These are phyloP conservation scores for Metarhizium brunneum DNA, from an alignment of 2,329 filamentous ascomycete species.

Conservation along the genomic window DNA sequence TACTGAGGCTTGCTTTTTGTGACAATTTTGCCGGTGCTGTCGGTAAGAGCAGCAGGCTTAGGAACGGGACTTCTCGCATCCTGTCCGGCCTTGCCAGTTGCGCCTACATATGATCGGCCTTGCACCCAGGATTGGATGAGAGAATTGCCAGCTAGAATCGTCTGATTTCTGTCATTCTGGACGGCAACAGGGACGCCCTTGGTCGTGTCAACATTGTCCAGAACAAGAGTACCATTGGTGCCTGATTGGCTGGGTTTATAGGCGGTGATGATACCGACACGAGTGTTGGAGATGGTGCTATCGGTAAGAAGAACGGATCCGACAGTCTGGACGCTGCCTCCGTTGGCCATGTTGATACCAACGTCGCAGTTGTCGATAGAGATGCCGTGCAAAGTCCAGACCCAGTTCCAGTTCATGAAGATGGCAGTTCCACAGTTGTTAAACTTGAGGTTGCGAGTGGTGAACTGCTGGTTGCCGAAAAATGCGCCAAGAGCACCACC, in stretches of 20 bases:
- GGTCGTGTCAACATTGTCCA: conserved; percentile 84
- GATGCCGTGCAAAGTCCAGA: conserved; percentile 71
- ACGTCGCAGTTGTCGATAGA: conserved; percentile 65
- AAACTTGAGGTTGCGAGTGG: conserved; percentile 73
- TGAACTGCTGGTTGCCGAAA: conserved; percentile 82
- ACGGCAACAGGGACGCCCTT: conserved; percentile 60
- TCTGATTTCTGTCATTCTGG: conserved; percentile 40
- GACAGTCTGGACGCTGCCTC: conserved; percentile 57
- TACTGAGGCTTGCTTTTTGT: conserved; percentile 89
- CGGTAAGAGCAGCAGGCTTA: conserved; percentile 61
- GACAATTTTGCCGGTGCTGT: conserved; percentile 58
- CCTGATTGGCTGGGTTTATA: conserved; percentile 53
- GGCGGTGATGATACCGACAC: conserved; percentile 60
- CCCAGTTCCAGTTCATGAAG: conserved; percentile 89
- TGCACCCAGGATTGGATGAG: conserved; percentile 68
- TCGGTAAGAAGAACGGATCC: conserved; percentile 81
- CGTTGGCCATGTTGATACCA: conserved; percentile 69
- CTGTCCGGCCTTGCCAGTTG: conserved; percentile 47
- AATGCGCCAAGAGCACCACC: conserved; percentile 72
- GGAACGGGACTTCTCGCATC: conserved; percentile 39
- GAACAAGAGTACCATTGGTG: conserved; percentile 71
- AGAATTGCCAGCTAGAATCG: conserved; percentile 59
- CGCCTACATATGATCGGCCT: conserved; percentile 60
- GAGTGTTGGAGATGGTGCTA: conserved; percentile 67
- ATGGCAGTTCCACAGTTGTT: conserved; percentile 75